Conservation (phyloP, 2,329 filamentous ascomycete species). For the Cylindrodendrum hubeiense region DNA sequence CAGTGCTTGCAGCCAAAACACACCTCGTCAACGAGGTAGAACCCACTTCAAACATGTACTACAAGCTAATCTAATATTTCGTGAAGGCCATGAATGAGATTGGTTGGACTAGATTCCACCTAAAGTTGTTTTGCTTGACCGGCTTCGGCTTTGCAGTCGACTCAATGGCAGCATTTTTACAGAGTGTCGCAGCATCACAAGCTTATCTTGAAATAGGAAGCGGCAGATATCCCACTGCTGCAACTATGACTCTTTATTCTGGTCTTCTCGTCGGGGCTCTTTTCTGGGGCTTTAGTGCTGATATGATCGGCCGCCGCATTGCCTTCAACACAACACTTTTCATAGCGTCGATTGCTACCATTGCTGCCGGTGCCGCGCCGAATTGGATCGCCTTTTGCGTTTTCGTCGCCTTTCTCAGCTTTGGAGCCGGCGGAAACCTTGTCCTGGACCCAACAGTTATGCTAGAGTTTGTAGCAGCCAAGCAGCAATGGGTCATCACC, state of each 20-base stretch:
- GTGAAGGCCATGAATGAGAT: slow-evolving; percentile 61
- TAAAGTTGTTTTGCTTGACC: slow-evolving; percentile 70
- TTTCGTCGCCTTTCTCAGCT: slow-evolving; percentile 71
- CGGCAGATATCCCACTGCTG: slow-evolving; percentile 47
- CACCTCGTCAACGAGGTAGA: slow-evolving; percentile 30
- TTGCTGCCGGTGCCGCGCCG: slow-evolving; percentile 72
- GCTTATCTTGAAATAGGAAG: slow-evolving; percentile 61
- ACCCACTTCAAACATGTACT: background rate
- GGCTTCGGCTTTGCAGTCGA: slow-evolving; percentile 67
- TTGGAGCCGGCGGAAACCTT: slow-evolving; percentile 74
- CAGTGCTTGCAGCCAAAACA: slow-evolving; percentile 22
- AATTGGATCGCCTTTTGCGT: slow-evolving; percentile 72
- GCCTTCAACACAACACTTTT: slow-evolving; percentile 75
- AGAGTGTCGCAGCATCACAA: slow-evolving; percentile 68
- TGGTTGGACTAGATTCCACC: slow-evolving; percentile 63
- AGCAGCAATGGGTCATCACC: slow-evolving; percentile 74
- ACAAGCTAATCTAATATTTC: background rate
- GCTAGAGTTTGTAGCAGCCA: slow-evolving; percentile 60
- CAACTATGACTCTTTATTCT: slow-evolving; percentile 60
- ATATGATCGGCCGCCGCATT: slow-evolving; percentile 72
- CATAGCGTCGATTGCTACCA: slow-evolving; percentile 69
- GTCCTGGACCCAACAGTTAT: slow-evolving; percentile 70
- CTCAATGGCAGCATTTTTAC: slow-evolving; percentile 67
- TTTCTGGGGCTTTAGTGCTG: slow-evolving; percentile 74
- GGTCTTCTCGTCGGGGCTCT: slow-evolving; percentile 65